Conservation (phyloP, 257 asterid species). For the Lantana camara region DNA sequence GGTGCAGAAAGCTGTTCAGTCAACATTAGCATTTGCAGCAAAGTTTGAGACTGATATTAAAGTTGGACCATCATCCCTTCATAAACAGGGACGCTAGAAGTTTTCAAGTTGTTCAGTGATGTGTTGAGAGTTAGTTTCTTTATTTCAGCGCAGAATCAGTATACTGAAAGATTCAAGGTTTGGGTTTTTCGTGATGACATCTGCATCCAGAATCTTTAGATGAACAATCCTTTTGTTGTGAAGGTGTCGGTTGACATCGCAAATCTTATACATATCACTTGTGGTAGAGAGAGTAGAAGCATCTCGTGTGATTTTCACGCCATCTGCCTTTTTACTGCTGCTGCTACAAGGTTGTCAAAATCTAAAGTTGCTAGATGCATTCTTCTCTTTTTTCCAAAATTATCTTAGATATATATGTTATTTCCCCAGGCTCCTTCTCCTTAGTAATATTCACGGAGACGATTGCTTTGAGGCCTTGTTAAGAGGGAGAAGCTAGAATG, state of each 20-base stretch:
- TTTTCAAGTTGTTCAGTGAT: slow-evolving; percentile 19
- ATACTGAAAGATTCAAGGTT: background rate
- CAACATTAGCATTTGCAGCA: slow-evolving; percentile 78
- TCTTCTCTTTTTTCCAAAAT: background rate
- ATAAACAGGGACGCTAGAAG: slow-evolving; percentile 29
- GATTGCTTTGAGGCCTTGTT: background rate
- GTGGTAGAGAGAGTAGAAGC: background rate
- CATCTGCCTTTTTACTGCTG: background rate
- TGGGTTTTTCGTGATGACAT: background rate
- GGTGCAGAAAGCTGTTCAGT: slow-evolving; percentile 61
- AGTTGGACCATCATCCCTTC: slow-evolving; percentile 33
- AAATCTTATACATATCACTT: background rate
- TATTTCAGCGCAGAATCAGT: background rate
- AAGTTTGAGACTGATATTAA: slow-evolving; percentile 62
- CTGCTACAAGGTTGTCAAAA: background rate
- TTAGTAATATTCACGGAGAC: background rate
- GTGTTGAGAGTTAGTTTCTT: background rate
- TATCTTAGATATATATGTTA: too few relatives aligned
- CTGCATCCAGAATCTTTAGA: background rate
- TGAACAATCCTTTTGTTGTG: background rate
- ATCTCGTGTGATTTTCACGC: background rate
- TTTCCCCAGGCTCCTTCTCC: background rate
- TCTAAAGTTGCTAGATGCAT: background rate
- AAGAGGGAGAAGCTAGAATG: background rate
- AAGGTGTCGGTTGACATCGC: background rate